A percentile compares a stretch with the other conserved stretches of the same genome.
These are phyloP conservation scores for Erythrophleum fordii DNA, from an alignment of 306 rosid species.

Conservation along the genomic window DNA sequence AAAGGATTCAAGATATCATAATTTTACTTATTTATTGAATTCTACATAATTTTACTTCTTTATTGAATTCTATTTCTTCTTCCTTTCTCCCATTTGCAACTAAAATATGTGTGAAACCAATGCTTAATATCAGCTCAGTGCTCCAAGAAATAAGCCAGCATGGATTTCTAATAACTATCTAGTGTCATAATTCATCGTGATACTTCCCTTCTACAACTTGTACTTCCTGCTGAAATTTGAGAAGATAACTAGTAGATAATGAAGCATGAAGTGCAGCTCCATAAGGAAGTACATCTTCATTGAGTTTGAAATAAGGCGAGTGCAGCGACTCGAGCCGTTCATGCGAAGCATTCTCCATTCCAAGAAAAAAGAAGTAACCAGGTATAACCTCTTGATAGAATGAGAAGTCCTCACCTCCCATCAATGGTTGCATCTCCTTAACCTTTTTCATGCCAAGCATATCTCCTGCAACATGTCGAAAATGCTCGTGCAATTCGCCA, in stretches of 20 bases:
- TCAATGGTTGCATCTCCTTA: slow-evolving; percentile 48
- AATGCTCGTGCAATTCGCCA: slow-evolving; percentile 60
- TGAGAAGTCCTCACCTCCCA: slow-evolving; percentile 82
- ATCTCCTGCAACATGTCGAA: slow-evolving; percentile 58
- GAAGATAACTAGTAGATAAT: slow-evolving; percentile 67
- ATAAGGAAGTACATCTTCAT: slow-evolving; percentile 74
- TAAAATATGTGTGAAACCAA: not conserved
- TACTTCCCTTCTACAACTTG: slow-evolving; percentile 31
- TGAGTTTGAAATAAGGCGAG: slow-evolving; percentile 66
- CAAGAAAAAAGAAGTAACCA: slow-evolving; percentile 68
- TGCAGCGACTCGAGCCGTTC: slow-evolving; percentile 47
- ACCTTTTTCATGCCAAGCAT: slow-evolving; percentile 66
- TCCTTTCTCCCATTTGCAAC: not conserved
- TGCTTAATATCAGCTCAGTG: not conserved
- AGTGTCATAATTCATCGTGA: slow-evolving; percentile 61
- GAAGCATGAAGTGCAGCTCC: slow-evolving; percentile 97
- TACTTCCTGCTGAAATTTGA: slow-evolving; percentile 41
- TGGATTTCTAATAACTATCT: not conserved
- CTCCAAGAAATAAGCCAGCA: not conserved
- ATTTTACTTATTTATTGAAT: not conserved
- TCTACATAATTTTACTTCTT: not conserved
- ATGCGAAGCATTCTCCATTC: slow-evolving; percentile 53
- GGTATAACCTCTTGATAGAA: slow-evolving; percentile 85
- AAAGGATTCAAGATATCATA: not conserved
- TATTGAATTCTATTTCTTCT: not conserved